phyloP scores from a whole-genome alignment of 2,329 filamentous ascomycete species.

The Corynespora cassiicola region DNA sequence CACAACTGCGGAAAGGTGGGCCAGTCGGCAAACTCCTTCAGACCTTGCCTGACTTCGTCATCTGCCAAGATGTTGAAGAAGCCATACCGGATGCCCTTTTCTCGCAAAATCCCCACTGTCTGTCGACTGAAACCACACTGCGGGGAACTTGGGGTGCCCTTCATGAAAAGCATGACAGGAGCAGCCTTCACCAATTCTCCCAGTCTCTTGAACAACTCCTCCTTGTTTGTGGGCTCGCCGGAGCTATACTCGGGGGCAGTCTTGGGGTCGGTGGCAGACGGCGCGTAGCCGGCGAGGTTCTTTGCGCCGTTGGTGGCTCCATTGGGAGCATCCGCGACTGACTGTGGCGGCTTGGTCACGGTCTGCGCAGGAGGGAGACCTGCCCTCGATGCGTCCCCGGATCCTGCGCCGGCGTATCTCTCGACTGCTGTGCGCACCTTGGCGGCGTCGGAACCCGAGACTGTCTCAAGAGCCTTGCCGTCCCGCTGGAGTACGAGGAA shows the following conservation, averaged over 20 bases:
- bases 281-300: constrained; percentile 54
- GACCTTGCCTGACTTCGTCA: constrained; percentile 92
- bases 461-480: constrained; percentile 78
- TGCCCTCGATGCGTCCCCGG: constrained; percentile 40
- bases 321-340: constrained; percentile 39
- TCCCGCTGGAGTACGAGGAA: constrained; percentile 84
- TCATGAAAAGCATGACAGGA: constrained; percentile 99
- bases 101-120: constrained; percentile 82
- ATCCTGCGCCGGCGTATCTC: constrained; percentile 68
- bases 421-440: constrained; percentile 88
- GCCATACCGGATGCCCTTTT: constrained; percentile 92
- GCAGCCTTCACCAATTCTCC: constrained; percentile 90
- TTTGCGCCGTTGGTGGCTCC: constrained; percentile 45
- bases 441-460: constrained; percentile 87
- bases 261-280: constrained; percentile 48
- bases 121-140: constrained; percentile 95
- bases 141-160: constrained; percentile 85
- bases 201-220: constrained; percentile 83
- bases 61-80: constrained; percentile 99
- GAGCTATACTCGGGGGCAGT: constrained; percentile 56
- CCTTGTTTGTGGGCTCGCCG: constrained; percentile 64
- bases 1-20: constrained; percentile 97
- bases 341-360: constrained; percentile 52
- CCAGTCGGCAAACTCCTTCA: constrained; percentile 99
- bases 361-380: constrained; percentile 51